Conservation (phyloP, 108 stramenopile species). For the Pinguiococcus pyrenoidosus region DNA sequence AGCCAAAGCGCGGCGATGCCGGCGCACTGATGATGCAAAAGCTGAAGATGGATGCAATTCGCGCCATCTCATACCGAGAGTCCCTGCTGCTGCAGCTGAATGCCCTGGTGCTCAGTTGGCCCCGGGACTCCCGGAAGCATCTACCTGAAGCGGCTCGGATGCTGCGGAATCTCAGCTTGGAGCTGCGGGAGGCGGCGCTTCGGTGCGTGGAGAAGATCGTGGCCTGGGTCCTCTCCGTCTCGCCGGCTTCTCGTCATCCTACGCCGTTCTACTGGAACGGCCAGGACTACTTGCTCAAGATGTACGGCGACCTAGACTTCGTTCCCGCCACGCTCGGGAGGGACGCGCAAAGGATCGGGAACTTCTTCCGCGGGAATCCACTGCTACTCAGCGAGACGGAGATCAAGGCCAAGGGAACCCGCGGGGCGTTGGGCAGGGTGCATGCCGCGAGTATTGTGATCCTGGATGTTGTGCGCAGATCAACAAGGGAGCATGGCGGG, state of each 20-base stretch:
- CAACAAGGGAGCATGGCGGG: neutral
- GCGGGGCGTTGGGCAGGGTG: neutral
- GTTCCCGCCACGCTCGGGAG: conserved; percentile 11
- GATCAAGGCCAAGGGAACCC: neutral
- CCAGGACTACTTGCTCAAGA: conserved; percentile 23
- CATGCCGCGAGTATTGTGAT: conserved; percentile 20
- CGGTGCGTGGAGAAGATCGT: conserved; percentile 34
- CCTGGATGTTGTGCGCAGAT: conserved; percentile 15
- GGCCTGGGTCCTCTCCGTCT: conserved; percentile 20
- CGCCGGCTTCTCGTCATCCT: conserved; percentile 1
- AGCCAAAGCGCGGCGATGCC: no score
- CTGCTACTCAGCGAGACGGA: conserved; percentile 18
- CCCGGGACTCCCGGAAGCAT: neutral
- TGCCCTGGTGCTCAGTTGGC: conserved; percentile 11
- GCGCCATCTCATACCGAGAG: conserved; percentile 9
- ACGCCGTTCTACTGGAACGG: conserved; percentile 28
- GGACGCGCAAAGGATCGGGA: conserved; percentile 4
- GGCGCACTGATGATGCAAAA: no score
- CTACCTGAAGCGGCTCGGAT: conserved; percentile 6
- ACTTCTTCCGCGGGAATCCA: conserved; percentile 10
- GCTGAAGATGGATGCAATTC: conserved; percentile 4
- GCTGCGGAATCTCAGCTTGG: conserved; percentile 3
- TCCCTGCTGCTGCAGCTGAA: conserved; percentile 10
- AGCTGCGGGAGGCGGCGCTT: conserved; percentile 4
- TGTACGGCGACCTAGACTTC: conserved; percentile 27